Base-by-base conservation (phyloP, 768 basidiomycete genomes). In the Lyophyllum atratum region DNA sequence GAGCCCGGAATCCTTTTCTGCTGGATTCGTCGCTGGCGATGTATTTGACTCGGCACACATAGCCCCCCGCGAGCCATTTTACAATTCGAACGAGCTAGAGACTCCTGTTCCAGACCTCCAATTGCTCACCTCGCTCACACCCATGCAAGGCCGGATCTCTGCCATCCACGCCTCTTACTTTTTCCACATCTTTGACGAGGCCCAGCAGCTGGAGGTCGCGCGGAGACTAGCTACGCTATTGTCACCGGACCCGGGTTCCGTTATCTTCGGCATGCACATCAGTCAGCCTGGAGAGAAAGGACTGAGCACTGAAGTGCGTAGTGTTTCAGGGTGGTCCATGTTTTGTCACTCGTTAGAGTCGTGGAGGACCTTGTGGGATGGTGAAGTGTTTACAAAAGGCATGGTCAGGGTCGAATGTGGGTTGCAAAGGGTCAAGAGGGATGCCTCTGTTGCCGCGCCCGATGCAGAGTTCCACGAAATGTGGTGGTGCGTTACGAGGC, bases 181-280 rank as follows among this genome's bases (percentile, higher is more conserved):
- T 65, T 85, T 87, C 60, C 83, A 83, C 59, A 74, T 84, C 28
- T 85, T 85, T 64, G 58, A 64, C 52, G 70, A 72, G 44, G 69
- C 60, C 15, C 51, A 68, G 24, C 82, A 84, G 58, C 56, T 67
- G 10, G 61, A 74, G 31, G 67, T 84, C 47, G 83, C 78, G 1
- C 69, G 65, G 15, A 66, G 69, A 8, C 64, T 83, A 24, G 79
- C 76, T 1, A 70, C 70, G 8, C 64, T 83, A 4, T 71, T 83
- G n/a, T 71, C 75, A 0, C 75, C 74, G 1, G 62, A 63, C 24
- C 72, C 77, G 1, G 82, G 81, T 2, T 79, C 80, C 1, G 60
- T 80, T 24, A 76, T 82, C 33, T 77, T 81, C 55, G 81, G 83
- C 12, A 54, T 60, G 24, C 80, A 82, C 55, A 62, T 56, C n/a